phyloP scores from a whole-genome alignment of 2,329 filamentous ascomycete species.

The Colletotrichum plurivorum region DNA sequence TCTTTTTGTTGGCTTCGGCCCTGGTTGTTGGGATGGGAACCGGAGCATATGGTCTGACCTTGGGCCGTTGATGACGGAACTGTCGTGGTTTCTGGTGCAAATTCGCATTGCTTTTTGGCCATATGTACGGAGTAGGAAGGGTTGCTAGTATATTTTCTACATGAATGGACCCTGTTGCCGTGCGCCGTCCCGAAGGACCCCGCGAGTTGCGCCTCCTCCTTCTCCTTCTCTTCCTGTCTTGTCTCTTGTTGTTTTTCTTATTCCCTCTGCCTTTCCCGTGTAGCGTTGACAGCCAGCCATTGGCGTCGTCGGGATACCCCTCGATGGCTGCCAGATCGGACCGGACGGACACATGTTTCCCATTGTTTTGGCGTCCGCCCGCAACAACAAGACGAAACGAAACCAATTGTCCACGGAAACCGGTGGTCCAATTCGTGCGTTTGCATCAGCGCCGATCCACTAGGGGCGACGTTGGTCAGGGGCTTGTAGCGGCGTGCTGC shows the following conservation, averaged over 20 bases:
- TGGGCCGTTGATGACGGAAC: conserved; percentile 36
- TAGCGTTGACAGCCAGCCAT: neutral
- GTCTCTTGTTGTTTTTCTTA: neutral
- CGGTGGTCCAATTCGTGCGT: conserved; percentile 34
- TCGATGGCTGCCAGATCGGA: conserved; percentile 8
- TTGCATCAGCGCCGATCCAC: conserved; percentile 38
- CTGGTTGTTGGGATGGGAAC: conserved; percentile 40
- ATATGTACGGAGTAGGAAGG: neutral
- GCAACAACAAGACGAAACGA: conserved; percentile 40
- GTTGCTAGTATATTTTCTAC: conserved; percentile 18
- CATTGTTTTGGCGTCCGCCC: conserved; percentile 37
- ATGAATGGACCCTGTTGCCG: conserved; percentile 29
- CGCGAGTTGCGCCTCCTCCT: neutral
- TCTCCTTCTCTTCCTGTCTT: neutral
- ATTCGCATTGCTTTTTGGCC: conserved; percentile 22
- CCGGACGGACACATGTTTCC: conserved; percentile 28
- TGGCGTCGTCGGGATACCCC: neutral
- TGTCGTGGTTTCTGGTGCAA: conserved; percentile 21
- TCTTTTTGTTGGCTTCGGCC: conserved; percentile 35
- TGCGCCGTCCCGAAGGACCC: neutral
- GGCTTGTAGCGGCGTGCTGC: conserved; percentile 40
- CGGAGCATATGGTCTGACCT: conserved; percentile 39
- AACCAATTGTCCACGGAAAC: conserved; percentile 39
- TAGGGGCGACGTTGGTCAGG: conserved; percentile 36
- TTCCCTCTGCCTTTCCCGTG: neutral